These are phyloP conservation scores for Globisporangium cylindrosporum DNA, from an alignment of 352 stramenopile species.

Conservation along the genomic window DNA sequence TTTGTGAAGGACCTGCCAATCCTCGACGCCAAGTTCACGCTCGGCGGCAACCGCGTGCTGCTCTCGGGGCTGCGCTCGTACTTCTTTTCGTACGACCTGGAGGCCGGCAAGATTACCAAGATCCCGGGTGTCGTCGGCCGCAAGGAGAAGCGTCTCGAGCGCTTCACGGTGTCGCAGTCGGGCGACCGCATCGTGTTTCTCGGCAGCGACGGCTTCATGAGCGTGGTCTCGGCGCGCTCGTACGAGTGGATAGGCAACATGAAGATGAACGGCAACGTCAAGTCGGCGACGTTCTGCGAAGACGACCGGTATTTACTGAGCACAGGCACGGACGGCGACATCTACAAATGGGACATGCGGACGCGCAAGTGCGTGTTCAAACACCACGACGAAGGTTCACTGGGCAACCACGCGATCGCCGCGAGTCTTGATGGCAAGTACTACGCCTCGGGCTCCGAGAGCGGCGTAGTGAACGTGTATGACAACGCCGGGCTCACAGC, in stretches of 20 bases:
- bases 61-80: conserved; percentile 91
- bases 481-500: conserved; percentile 58
- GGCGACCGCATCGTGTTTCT: conserved; percentile 92
- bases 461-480: conserved; percentile 98
- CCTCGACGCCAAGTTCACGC: conserved; percentile 78
- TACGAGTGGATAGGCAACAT: conserved; percentile 93
- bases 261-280: conserved; percentile 96
- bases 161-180: conserved; percentile 88
- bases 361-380: conserved; percentile 78
- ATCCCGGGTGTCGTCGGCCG: conserved; percentile 87
- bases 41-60: conserved; percentile 81
- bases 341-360: conserved; percentile 96
- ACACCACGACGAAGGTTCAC: conserved; percentile 82
- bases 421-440: conserved; percentile 63
- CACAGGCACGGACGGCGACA: conserved; percentile 93
- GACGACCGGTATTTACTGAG: conserved; percentile 92
- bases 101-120: conserved; percentile 89
- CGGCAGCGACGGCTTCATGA: conserved; percentile 94
- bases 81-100: conserved; percentile 97
- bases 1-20: conserved; percentile 92
- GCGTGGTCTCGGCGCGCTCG: conserved; percentile 88
- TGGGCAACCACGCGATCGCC: conserved; percentile 81
- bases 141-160: conserved; percentile 91
- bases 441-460: conserved; percentile 93
- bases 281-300: conserved; percentile 88